Base-by-base conservation (phyloP, 73 alveolate species). In the Stentor coeruleus region DNA sequence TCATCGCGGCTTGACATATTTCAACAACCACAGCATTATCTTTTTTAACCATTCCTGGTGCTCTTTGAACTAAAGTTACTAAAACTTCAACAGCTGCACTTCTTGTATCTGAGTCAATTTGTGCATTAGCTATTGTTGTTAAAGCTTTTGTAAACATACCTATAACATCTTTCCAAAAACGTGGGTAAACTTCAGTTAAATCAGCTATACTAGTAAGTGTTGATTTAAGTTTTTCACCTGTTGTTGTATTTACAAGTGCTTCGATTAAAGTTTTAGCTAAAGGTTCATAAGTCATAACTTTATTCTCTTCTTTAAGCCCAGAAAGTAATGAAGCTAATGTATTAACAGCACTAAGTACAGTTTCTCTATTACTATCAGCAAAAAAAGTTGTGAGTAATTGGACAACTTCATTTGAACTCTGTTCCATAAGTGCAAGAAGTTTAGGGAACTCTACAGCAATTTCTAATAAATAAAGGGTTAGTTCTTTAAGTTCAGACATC, bases 1-100 rank as follows among this genome's bases (percentile, higher is more conserved):
- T 37, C 41, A 66, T 1, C 0, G 79, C 79, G 33, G 79, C 33
- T 40, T 66, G n/a, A 20, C n/a, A 20, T 26, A 66, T 66, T 66
- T 66, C 79, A 1, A 20, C 79, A 20, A 66, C 41, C n/a, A 66
- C 79, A 20, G 40, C 79, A 66, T 20, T 2, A 0, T 20, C 37
- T 33, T 66, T 66, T 40, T 66, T 66, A 20, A 66, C 37, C 36
- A 66, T 66, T 2, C 79, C 79, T 26, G 79, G 79, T 28, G 79
- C 79, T 66, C 37, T 66, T 33, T 66, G 79, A 28, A 31, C 33
- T 15, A 66, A 66, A 66, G 79, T 66, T 20, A 66, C 79, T 26
- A 66, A 33, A 1, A 66, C 79, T 33, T 66, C 79, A 20, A 66
- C 79, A 66, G 40, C 37, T 26, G 40, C 79, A 31, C 79, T 66